Evolutionary conservation across 2,329 filamentous ascomycete species (phyloP), one percentile per base, ranked within the genome.

Genomic region (Alternaria gansuensis): DNA sequence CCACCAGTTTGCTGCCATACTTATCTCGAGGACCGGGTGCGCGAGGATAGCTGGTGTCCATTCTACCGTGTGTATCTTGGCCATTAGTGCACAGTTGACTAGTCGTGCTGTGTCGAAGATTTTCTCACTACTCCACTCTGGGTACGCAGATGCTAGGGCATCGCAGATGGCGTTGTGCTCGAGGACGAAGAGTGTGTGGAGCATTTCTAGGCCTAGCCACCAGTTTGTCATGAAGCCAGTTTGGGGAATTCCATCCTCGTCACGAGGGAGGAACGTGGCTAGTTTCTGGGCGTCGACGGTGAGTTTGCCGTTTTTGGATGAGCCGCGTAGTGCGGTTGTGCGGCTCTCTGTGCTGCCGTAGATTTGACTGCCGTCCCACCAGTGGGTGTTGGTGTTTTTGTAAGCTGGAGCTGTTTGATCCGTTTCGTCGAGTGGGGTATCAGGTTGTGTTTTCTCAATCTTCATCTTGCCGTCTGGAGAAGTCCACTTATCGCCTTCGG

Each of bases 51-150:
- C 81, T 2, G 80, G 81, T 4, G 81, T 82, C 81, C 81, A 83
- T 66, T 83, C 80, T 3, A 82, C 75, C 0, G 81, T 82, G 60
- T 83, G 81, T 40, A 83, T 82, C 67, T 83, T 83, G 5, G 81
- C 80, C 80, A 82, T 82, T 8, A 83, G 68, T 0, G 80, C 80
- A 46, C 76, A 81, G 60, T 81, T 82, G 23, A 82, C 73, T 1
- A 82, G 73, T 1, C 80, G 69, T 2, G 79, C 80, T 26, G 76
- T 81, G 64, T 82, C 79, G 51, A 82, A 82, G 28, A 82, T 71
- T 55, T 79, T 70, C 44, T 82, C 80, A 3, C 65, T 68, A 1
- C 67, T 75, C 78, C 76, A 80, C 26, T 69, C 63, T 1, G 81
- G 77, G 60, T 82, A 71, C 0, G 68, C 64, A 23, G 66, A 62